Base-by-base conservation (phyloP, 306 rosid species). In the Casuarina cunninghamiana region DNA sequence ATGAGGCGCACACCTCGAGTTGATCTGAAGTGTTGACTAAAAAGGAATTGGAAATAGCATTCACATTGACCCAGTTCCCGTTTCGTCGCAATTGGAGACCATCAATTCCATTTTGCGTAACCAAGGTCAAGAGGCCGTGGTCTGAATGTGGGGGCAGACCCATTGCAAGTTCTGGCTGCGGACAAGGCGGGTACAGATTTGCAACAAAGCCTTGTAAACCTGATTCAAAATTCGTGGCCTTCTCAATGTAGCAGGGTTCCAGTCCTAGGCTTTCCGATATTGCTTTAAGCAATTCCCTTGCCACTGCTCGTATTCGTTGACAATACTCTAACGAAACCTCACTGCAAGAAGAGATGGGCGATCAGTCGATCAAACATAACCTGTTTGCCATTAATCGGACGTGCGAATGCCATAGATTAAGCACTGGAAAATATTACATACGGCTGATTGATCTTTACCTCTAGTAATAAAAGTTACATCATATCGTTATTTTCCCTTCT, bases 131-230 rank as follows among this genome's bases (percentile, higher is more conserved):
- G 0, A 79, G 55, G 60, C 85, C 75, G 16, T 77, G 75, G 49
- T 82, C 85, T 0, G 81, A 53, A 16, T 82, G 85, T 54, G 69
- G 81, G 5, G 41, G 81, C 10, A 82, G 1, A 17, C 85, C 81
- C 48, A 82, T 46, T 11, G 76, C 81, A 13, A 53, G 82, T 21
- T 82, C 81, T 6, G 85, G 79, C 50, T 72, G 81, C 32, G 85
- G 85, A 63, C 85, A 82, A 5, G 79, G 78, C 4, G 85, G 85
- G 63, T 82, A 77, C 0, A 63, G 55, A 53, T 82, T 77, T 6
- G 66, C 81, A 26, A 11, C 39, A 15, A 73, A 60, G 6, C 65
- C 1, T 82, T 82, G 81, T 1, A 77, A 15, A 16, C 85, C 50
- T 8, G 69, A 60, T 6, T 82, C 78, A 43, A 19, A n/a, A 57